Conservation (phyloP, 768 basidiomycete species). For the Leccinum uliginosum region DNA sequence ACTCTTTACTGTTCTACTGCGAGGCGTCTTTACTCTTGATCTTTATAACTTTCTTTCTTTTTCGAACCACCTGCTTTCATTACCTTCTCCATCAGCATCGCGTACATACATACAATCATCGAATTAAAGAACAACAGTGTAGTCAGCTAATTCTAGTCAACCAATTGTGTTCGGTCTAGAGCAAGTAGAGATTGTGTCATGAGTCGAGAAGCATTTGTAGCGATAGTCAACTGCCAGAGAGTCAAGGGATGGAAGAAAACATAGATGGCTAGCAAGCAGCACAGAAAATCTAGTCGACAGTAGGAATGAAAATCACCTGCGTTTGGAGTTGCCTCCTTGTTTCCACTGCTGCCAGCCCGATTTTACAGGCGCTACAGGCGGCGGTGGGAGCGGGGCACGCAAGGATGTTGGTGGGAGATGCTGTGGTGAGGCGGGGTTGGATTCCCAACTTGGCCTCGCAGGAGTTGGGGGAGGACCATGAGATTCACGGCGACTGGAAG, state of each 20-base stretch:
- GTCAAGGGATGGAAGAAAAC: neutral
- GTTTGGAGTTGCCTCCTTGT: slow-evolving; percentile 18
- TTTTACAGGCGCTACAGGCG: slow-evolving; percentile 20
- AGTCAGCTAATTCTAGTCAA: slow-evolving; percentile 43
- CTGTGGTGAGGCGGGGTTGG: slow-evolving; percentile 6
- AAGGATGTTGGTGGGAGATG: slow-evolving; percentile 7
- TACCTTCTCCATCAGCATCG: slow-evolving; percentile 27
- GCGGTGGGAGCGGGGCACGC: slow-evolving; percentile 16
- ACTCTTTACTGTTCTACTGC: slow-evolving; percentile 23
- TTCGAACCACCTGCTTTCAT: slow-evolving; percentile 26
- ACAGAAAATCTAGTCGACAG: neutral
- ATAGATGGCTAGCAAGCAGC: slow-evolving; percentile 4
- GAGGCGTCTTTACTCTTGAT: slow-evolving; percentile 29
- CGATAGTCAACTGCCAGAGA: slow-evolving; percentile 9
- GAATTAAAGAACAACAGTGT: slow-evolving; percentile 44
- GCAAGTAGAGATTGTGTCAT: slow-evolving; percentile 22
- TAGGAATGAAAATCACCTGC: slow-evolving; percentile 12
- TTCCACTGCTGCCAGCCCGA: slow-evolving; percentile 58
- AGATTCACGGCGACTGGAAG: slow-evolving; percentile 7
- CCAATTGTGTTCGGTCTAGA: slow-evolving; percentile 17
- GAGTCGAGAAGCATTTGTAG: slow-evolving; percentile 10
- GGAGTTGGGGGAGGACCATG: slow-evolving; percentile 6
- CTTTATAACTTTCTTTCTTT: slow-evolving; percentile 32
- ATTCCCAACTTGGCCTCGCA: neutral
- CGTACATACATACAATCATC: slow-evolving; percentile 40